Percentiles rank a stretch among this genome's conserved stretches.
phyloP scores from a whole-genome alignment of 192 early-diverging fungal species.

The Linnemannia schmuckeri region DNA sequence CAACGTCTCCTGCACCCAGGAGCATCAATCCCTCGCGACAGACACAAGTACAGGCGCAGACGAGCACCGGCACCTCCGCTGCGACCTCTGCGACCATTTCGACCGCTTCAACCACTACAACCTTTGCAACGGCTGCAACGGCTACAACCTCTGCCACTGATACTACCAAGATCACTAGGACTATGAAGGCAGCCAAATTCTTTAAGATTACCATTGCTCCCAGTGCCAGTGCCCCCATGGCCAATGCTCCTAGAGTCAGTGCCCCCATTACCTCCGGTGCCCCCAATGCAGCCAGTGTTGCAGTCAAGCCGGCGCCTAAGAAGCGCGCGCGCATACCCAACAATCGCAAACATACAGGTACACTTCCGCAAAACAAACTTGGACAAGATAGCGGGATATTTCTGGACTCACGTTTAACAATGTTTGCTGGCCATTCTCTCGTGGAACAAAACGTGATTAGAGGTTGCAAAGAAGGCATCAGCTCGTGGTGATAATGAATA shows the following conservation, averaged over 20 bases:
- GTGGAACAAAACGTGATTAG: neutral
- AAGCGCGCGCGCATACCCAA: neutral
- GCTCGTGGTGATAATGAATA: neutral
- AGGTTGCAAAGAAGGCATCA: neutral
- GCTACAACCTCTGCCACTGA: neutral
- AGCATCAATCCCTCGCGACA: no score
- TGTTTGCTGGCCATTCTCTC: neutral
- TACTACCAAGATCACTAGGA: neutral
- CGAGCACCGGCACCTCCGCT: neutral
- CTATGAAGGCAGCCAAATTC: neutral
- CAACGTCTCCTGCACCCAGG: no score
- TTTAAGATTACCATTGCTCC: neutral
- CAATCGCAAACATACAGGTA: neutral
- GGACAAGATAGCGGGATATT: neutral
- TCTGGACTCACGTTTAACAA: no score
- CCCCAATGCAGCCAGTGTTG: neutral
- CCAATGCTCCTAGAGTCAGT: neutral
- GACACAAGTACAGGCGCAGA: neutral
- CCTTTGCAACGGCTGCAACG: neutral
- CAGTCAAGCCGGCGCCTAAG: neutral
- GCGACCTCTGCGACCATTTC: neutral
- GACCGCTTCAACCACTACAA: neutral
- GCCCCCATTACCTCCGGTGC: neutral
- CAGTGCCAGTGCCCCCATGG: neutral
- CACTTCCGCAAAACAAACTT: neutral